Percentiles rank a stretch among this genome's conserved stretches.
phyloP scores from a whole-genome alignment of 164 flowering plant species.

The Houttuynia cordata region DNA sequence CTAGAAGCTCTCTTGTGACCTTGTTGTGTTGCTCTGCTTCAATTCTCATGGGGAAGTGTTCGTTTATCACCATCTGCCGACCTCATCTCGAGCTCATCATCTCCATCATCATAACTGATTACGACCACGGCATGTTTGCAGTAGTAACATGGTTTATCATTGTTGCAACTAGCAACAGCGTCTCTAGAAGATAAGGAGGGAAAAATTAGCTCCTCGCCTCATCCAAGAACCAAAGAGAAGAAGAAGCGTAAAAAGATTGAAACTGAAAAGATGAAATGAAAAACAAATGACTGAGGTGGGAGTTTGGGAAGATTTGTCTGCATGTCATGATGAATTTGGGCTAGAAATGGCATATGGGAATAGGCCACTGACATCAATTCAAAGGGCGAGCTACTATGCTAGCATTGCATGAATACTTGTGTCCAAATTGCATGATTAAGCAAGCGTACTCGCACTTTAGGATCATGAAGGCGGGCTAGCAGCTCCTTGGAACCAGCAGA shows the following conservation, averaged over 20 bases:
- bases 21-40: neutral
- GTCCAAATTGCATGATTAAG: too few relatives aligned
- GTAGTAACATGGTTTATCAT: neutral
- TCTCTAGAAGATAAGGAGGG: neutral
- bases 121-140: neutral
- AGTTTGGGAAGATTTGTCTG: conserved; percentile 4
- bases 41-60: neutral
- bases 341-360: neutral
- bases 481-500: neutral
- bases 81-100: neutral
- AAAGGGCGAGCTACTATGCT: neutral
- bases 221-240: neutral
- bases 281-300: neutral
- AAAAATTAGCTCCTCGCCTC: neutral
- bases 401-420: too few relatives aligned
- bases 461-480: neutral
- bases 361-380: conserved; percentile 6
- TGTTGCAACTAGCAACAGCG: neutral
- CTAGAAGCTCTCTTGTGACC: neutral
- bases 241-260: neutral
- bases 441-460: too few relatives aligned
- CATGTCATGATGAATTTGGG: neutral
- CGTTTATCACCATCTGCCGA: neutral
- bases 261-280: neutral
- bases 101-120: too few relatives aligned